These are phyloP conservation scores for Taphrina betulina DNA, from an alignment of 1,139 yeast species.

Conservation along the genomic window DNA sequence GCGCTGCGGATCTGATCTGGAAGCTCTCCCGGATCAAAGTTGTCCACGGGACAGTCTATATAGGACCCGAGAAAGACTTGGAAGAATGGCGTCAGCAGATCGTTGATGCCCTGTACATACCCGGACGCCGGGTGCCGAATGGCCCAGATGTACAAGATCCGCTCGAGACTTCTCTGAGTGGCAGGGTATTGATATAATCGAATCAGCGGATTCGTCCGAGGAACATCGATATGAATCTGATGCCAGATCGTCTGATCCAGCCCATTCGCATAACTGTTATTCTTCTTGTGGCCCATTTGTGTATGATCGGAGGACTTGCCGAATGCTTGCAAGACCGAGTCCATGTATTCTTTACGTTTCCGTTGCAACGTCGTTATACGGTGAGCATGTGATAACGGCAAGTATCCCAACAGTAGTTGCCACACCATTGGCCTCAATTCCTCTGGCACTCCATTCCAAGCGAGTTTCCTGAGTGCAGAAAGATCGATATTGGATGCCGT, in stretches of 20 bases:
- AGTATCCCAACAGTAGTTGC: constrained; percentile 85
- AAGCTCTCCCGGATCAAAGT: constrained; percentile 62
- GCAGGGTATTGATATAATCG: constrained; percentile 65
- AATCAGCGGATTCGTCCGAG: constrained; percentile 86
- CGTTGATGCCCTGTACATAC: constrained; percentile 98
- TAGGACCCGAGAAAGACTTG: constrained; percentile 81
- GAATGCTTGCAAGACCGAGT: constrained; percentile 64
- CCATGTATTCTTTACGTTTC: constrained; percentile 81
- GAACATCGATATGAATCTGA: constrained; percentile 92
- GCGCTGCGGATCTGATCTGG: constrained; percentile 57
- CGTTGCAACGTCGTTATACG: constrained; percentile 67
- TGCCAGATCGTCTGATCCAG: constrained; percentile 83
- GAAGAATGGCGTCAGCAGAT: constrained; percentile 87
- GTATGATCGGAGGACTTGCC: constrained; percentile 47
- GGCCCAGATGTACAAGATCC: constrained; percentile 89
- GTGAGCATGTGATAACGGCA: constrained; percentile 80
- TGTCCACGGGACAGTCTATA: constrained; percentile 51
- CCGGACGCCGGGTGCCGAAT: constrained; percentile 97
- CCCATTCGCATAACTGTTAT: constrained; percentile 4
- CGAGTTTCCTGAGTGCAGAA: constrained; percentile 66
- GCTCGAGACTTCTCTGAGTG: constrained; percentile 74
- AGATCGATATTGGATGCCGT: constrained; percentile 63
- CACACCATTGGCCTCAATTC: constrained; percentile 80
- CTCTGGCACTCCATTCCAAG: constrained; percentile 94
- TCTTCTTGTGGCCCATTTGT: constrained; percentile 40